Conservation (phyloP, 768 basidiomycete genomes). For the Termitomyces sp. region DNA sequence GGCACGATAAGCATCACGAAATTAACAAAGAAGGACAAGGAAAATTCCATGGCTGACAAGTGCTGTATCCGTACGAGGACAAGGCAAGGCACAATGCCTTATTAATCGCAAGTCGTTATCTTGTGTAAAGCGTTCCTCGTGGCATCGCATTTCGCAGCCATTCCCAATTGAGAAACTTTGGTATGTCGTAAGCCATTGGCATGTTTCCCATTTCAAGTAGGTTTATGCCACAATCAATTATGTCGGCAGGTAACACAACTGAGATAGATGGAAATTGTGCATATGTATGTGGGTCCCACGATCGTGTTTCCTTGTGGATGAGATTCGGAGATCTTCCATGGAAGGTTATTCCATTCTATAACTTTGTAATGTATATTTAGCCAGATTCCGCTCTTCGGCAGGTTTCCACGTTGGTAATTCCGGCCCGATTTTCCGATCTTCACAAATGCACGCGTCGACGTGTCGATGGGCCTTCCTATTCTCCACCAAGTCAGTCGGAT, state of each 20-base stretch:
- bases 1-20: slow-evolving; percentile 9
- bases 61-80: not conserved
- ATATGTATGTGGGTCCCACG: not conserved
- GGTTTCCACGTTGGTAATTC: not conserved
- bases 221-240: not conserved
- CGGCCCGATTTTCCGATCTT: slow-evolving; percentile 1
- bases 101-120: not conserved
- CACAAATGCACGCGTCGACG: not conserved
- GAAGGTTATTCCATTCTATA: not conserved
- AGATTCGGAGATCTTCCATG: not conserved
- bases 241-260: not conserved
- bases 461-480: not conserved
- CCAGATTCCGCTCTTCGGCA: too few relatives aligned
- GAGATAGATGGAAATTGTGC: not conserved
- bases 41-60: slow-evolving; percentile 4
- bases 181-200: not conserved
- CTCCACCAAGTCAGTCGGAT: not conserved
- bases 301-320: not conserved
- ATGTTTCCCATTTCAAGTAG: not conserved
- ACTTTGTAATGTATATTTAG: not conserved
- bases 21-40: slow-evolving; percentile 1
- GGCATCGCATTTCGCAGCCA: not conserved
- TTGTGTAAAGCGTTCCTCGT: not conserved
- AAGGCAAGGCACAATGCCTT: not conserved
- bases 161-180: not conserved